Base-by-base conservation (phyloP, 345 rosid species). In the Turritis glabra region DNA sequence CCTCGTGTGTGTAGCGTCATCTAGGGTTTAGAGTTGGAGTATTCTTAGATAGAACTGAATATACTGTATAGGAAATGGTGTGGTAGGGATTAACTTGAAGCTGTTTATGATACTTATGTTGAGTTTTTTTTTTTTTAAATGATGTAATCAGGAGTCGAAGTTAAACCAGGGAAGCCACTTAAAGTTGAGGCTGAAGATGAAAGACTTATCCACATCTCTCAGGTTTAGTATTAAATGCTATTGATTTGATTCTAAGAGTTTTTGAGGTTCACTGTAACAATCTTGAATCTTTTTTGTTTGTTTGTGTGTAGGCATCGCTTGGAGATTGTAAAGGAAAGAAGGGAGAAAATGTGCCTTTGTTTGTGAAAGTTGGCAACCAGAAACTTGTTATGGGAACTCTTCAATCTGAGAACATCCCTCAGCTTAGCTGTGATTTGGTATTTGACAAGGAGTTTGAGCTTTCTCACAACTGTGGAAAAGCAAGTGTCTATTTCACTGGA, bases 371-470 rank as follows among this genome's bases (percentile, higher is more conserved):
- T 55, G 84, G 76, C 3, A 74, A 80, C 53, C 69, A 86, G 82
- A 91, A 85, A 69, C 61, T 87, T 61, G 83, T 89, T 5, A 4
- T 88, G 56, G 97, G 87, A 44, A 84, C 85, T 2, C 91, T 91
- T 29, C 59, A 82, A 1, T 0, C 79, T 1, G 86, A 82, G 18
- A 80, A 64, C 1, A 76, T 80, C 32, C 96, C 95, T 50, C 93
- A 91, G 43, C 5, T 82, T 17, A 22, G 75, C 35, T 88, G 82
- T 26, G 97, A 91, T 77, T 71, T 91, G 73, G 86, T 91, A 2
- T 89, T 91, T 29, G 90, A 89, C 32, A 80, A 81, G 47, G 93
- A 91, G 75, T 88, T 89, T 79, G 93, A 91, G 77, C 85, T 91
- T 19, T 91, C 91, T 6, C 97, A 91, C 84, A 89, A 83, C 68